Base-by-base conservation (phyloP, 768 basidiomycete genomes). In the Polyporus arcularius region DNA sequence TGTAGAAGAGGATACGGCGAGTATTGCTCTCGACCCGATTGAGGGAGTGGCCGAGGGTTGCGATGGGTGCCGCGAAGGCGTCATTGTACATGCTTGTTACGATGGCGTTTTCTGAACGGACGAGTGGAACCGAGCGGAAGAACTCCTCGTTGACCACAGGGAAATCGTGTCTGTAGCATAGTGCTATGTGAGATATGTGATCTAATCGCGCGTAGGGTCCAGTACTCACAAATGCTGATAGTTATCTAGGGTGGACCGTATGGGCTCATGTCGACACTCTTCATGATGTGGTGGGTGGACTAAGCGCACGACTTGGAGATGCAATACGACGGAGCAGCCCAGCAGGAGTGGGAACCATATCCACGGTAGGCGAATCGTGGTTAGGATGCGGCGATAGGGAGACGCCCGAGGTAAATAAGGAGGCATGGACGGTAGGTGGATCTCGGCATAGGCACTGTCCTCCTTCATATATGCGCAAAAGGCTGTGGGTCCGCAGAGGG, bases 41-140 rank as follows among this genome's bases (percentile, higher is more conserved):
- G n/a, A 74, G 50, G 11, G 69, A 70, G 58, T 71, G 58, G 26
- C 71, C 72, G 21, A 74, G 68, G 2, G 68, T 71, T 6, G 67
- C 70, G 3, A 69, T 68, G 1, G 72, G 70, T 15, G 64, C 47
- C 15, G 68, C 65, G 55, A 63, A 73, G 26, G 66, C 16, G 53
- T 74, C 71, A 31, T 62, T 68, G 47, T 72, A 73, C 8, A 74
- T 67, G 21, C 70, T 60, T 4, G 68, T 68, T 8, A 72, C 71
- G 49, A 72, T 62, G 5, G 69, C 72, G 40, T 68, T 65, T 4
- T 66, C 65, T 28, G 54, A 46, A 42, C 30, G n/a, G 16, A 51
- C 52, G 18, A 47, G 26, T 15, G 41, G 45, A 10, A 46, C 11
- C 31, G 28, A 43, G 12, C 47, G 35, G 46, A 56, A 26, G 46